Evolutionary conservation across 345 rosid species (phyloP), one percentile per base, ranked within the genome.

Genomic region (Rhodamnia rubescens): DNA sequence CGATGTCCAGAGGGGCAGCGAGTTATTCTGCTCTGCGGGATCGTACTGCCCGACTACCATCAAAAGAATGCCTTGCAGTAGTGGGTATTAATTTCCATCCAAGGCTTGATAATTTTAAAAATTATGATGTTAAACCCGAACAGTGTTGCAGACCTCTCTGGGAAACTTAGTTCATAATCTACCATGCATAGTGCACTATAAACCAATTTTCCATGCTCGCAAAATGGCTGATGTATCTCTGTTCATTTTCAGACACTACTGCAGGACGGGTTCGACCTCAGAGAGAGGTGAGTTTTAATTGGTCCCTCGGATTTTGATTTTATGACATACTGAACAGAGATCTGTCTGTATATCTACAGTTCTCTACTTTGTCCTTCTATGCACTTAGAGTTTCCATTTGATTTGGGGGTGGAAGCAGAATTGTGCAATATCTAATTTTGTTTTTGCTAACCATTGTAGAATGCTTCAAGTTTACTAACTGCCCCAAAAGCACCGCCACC

Each of bases 11-110:
- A 90, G 90, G 83, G 89, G 95, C 84, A 85, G 90, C 85, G 94
- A 95, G 84, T 89, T 94, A 84, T 96, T 95, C 90, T 96, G 99
- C 82, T 90, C 93, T 4, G 93, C 96, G 9, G 98, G 99, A 86
- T 95, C 98, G 40, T 96, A 91, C 91, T 96, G 98, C 85, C 98
- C 98, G 51, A 89, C 94, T 52, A 93, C 98, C 8, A 91, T 92
- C 61, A 87, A 86, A 78, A 91, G 87, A 85, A 86, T 89, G 85
- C 74, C 94, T 89, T 96, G 99, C 92, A 90, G 93, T 87, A 92
- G 90, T 90, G 98, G 99, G 99, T 95, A 93, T 90, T 94, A 87
- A 87, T 88, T 92, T 91, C 88, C 85, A 69, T 89, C 93, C 88
- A 89, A 88, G 20, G 61, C 58, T 91, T 84, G 27, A 82, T 26